Evolutionary conservation across 2,329 filamentous ascomycete genomes (phyloP).

Genomic region (Botryotinia globosa): DNA sequence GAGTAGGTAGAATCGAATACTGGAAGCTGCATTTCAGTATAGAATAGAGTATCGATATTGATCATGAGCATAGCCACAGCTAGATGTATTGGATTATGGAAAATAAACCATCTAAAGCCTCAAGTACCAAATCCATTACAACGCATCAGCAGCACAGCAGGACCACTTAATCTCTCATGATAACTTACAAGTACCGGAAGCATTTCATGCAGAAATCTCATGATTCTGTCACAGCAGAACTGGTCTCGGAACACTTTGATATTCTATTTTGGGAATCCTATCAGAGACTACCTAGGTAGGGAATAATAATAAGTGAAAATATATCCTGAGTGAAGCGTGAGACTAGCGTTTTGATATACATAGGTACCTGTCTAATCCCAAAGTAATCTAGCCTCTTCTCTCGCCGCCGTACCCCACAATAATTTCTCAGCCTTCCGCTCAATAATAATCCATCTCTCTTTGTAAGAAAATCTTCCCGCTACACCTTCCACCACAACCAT

Average conservation of each 20-base stretch:
- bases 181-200: background rate
- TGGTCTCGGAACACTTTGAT: no score
- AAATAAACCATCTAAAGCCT: background rate
- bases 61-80: background rate
- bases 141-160: background rate
- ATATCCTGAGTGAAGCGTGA: background rate
- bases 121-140: background rate
- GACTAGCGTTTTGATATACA: background rate
- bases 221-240: background rate
- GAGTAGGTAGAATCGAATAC: background rate
- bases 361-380: background rate
- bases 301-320: no score
- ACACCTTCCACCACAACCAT: background rate
- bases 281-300: no score
- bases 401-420: conserved; percentile 1
- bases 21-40: background rate
- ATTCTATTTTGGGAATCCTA: background rate
- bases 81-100: no score
- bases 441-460: background rate
- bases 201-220: conserved; percentile 3
- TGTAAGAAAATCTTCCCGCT: conserved; percentile 11
- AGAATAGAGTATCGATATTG: background rate
- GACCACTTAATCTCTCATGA: background rate
- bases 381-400: background rate
- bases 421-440: conserved; percentile 5